Conservation (phyloP, 2,329 filamentous ascomycete genomes). For the Arthrobotrys musiformis region DNA sequence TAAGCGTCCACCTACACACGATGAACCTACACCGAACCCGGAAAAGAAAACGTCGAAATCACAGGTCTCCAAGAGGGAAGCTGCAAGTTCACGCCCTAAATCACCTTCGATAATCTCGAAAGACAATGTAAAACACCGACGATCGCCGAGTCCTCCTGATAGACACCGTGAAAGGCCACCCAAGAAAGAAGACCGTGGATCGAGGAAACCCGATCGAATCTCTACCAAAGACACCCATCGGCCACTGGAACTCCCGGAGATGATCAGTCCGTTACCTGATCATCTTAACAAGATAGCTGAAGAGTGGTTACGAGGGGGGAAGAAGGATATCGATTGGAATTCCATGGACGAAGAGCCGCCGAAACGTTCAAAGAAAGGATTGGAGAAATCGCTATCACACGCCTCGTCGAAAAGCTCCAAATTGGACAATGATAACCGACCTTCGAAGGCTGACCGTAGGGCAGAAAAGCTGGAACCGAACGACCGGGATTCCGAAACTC, state of each 20-base stretch:
- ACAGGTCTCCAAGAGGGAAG: slow-evolving; percentile 21
- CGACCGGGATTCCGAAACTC: slow-evolving; percentile 20
- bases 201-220: slow-evolving; percentile 23
- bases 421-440: slow-evolving; percentile 15
- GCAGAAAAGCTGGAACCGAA: slow-evolving; percentile 15
- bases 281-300: slow-evolving; percentile 45
- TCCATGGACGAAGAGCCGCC: slow-evolving; percentile 40
- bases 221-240: slow-evolving; percentile 12
- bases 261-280: slow-evolving; percentile 49
- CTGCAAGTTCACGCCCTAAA: slow-evolving; percentile 17
- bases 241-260: slow-evolving; percentile 23
- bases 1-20: slow-evolving; percentile 16
- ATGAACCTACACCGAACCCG: background rate
- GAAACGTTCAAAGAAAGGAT: slow-evolving; percentile 3
- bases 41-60: slow-evolving; percentile 25
- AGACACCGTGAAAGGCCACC: slow-evolving; percentile 15
- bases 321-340: slow-evolving; percentile 22
- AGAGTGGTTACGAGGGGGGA: slow-evolving; percentile 41
- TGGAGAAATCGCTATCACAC: slow-evolving; percentile 17
- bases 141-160: slow-evolving; percentile 34
- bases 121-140: slow-evolving; percentile 35
- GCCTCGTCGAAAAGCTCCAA: background rate
- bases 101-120: slow-evolving; percentile 28
- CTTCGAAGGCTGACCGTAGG: slow-evolving; percentile 26
- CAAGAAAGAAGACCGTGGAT: slow-evolving; percentile 37